Conservation (phyloP, 306 rosid species). For the Hippophae gyantsensis region DNA sequence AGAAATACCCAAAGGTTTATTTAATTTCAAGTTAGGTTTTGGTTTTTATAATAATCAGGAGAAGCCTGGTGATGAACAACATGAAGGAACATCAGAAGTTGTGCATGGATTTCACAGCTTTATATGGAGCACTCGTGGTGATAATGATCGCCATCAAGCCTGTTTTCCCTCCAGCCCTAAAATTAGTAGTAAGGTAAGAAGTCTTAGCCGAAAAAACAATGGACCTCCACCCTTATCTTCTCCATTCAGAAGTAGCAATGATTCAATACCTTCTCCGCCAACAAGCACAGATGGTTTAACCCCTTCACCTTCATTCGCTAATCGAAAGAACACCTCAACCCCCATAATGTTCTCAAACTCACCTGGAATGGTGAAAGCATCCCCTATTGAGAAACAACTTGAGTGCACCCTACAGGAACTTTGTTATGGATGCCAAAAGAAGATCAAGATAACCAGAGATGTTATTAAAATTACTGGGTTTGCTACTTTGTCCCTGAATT, state of each 20-base stretch:
- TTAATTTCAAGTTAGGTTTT: no score
- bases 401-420: slow-evolving; percentile 83
- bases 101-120: no score
- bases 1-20: background rate
- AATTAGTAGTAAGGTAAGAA: no score
- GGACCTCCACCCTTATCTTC: background rate
- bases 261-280: no score
- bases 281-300: background rate
- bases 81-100: no score
- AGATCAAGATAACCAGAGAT: slow-evolving; percentile 54
- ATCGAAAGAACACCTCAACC: slow-evolving; percentile 19
- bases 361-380: slow-evolving; percentile 59
- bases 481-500: slow-evolving; percentile 5
- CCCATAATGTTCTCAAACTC: slow-evolving; percentile 76
- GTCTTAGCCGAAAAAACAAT: no score
- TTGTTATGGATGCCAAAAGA: slow-evolving; percentile 70
- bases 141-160: no score
- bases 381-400: slow-evolving; percentile 52
- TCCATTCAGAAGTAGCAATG: background rate
- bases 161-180: no score
- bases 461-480: slow-evolving; percentile 48
- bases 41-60: no score
- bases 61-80: no score
- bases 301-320: slow-evolving; percentile 5
- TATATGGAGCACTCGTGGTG: no score